Evolutionary conservation across 139 green algal species (phyloP).

Genomic region (Chlorella vulgaris): DNA sequence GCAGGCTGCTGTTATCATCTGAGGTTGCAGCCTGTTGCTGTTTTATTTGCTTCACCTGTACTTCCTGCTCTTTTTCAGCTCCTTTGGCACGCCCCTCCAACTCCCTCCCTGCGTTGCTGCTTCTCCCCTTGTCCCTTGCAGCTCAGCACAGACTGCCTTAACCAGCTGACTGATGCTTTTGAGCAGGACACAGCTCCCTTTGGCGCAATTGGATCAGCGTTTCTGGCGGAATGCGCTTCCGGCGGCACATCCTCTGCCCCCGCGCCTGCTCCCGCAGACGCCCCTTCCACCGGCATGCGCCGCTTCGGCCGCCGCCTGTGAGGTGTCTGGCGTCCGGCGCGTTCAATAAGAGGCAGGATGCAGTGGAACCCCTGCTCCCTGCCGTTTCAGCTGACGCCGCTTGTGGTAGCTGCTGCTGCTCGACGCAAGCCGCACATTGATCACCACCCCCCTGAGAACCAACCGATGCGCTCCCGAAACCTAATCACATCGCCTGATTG

Average conservation of each 20-base stretch:
- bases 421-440: neutral
- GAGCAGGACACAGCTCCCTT: neutral
- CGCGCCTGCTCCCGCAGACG: neutral
- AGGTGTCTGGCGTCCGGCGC: no score
- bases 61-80: no score
- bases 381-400: no score
- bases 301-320: neutral
- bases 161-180: neutral
- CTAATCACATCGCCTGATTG: neutral
- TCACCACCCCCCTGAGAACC: neutral
- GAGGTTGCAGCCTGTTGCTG: no score
- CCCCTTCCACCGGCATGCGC: neutral
- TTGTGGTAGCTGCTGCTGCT: no score
- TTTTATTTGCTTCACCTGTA: neutral
- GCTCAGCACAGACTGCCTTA: neutral
- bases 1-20: no score
- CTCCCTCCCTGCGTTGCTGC: neutral
- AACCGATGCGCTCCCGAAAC: neutral
- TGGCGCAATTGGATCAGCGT: neutral
- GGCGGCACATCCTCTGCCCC: neutral
- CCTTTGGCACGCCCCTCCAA: no score
- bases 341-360: no score
- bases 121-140: neutral
- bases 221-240: neutral
- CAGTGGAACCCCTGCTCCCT: no score